These are phyloP conservation scores for Malassezia globosa DNA, from an alignment of 1,284 basidiomycete genomes.

Conservation along the genomic window DNA sequence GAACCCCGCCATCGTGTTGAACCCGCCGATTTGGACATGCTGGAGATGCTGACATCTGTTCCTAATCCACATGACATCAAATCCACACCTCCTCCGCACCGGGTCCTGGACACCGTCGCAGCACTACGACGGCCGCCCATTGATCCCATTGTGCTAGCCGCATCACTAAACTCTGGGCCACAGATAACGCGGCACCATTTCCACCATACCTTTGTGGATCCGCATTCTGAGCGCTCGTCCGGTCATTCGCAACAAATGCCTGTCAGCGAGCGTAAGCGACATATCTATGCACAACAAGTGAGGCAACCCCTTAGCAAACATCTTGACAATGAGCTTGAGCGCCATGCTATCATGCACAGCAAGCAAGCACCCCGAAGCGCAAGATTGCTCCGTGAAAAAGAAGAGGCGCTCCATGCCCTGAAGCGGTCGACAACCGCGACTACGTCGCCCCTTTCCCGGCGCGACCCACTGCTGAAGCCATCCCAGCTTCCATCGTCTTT, in stretches of 20 bases:
- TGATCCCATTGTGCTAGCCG: constrained; percentile 41
- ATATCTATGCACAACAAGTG: constrained; percentile 6
- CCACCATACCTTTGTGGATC: constrained; percentile 30
- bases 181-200: constrained; percentile 43
- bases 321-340: background rate
- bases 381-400: constrained; percentile 19
- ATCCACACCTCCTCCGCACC: constrained; percentile 11
- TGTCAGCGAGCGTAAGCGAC: constrained; percentile 12
- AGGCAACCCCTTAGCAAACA: background rate
- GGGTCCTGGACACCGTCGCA: constrained; percentile 33
- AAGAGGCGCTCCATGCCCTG: no score
- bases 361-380: constrained; percentile 26
- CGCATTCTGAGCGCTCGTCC: background rate
- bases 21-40: constrained; percentile 18
- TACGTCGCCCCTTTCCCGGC: no score
- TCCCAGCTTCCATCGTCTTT: constrained; percentile 9
- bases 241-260: constrained; percentile 32
- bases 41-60: constrained; percentile 28
- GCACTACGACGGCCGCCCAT: constrained; percentile 38
- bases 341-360: background rate
- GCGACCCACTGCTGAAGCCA: constrained; percentile 22
- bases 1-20: constrained; percentile 2
- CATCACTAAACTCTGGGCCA: constrained; percentile 34
- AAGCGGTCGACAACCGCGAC: no score
- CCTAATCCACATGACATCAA: constrained; percentile 19